Percentiles rank a stretch among this genome's conserved stretches.
Conservation (phyloP, 2,329 filamentous ascomycete species). For the Colletotrichum camelliae region DNA sequence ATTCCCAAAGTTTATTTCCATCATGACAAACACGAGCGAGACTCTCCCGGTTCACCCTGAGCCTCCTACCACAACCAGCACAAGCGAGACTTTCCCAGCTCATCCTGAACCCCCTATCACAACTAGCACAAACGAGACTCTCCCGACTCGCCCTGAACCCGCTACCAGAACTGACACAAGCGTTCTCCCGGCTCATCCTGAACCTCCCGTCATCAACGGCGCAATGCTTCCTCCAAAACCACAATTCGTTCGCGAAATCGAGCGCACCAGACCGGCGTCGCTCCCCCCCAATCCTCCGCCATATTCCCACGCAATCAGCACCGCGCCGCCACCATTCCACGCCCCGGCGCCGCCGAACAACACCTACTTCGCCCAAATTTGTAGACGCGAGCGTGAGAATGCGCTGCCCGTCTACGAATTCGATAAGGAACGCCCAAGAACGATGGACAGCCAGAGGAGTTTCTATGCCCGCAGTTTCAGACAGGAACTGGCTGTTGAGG, state of each 20-base stretch:
- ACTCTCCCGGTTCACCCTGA: neutral
- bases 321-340: neutral
- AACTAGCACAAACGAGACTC: neutral
- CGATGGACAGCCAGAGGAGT: neutral
- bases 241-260: conserved; percentile 4
- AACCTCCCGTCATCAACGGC: neutral
- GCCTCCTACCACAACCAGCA: neutral
- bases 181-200: neutral
- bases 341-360: neutral
- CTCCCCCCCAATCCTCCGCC: neutral
- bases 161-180: neutral
- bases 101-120: neutral
- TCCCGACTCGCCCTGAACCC: neutral
- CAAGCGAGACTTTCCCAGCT: neutral
- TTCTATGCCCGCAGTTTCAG: neutral
- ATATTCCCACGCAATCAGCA: neutral
- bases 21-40: neutral
- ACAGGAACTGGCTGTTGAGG: neutral
- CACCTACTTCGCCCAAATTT: conserved; percentile 2
- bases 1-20: neutral
- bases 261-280: neutral
- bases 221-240: conserved; percentile 7
- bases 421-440: neutral
- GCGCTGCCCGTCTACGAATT: neutral
- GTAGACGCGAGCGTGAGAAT: neutral